A percentile compares a stretch with the other conserved stretches of the same genome.
Conservation (phyloP, 1,139 yeast genomes). For the Suhomyces yuchorum region DNA sequence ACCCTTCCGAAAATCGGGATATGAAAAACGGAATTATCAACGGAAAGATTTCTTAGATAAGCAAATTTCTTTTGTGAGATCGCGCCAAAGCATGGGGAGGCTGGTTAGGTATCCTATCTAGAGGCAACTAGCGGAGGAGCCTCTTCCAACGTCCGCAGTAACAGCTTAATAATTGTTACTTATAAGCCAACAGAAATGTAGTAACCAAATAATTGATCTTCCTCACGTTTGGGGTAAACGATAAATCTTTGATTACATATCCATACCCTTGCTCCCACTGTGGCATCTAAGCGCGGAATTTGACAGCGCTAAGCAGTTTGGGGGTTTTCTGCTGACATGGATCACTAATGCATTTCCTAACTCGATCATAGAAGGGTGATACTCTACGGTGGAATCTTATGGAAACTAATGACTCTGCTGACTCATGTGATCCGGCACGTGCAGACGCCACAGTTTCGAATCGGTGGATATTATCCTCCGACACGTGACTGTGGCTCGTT, state of each 20-base stretch:
- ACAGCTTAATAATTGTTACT: no score
- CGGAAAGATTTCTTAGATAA: neutral
- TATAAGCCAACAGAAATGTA: no score
- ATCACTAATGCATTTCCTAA: neutral
- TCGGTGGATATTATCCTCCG: slow-evolving; percentile 7
- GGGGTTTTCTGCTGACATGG: neutral
- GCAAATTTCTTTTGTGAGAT: neutral
- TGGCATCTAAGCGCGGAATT: no score
- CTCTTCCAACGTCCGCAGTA: no score
- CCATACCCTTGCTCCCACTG: no score
- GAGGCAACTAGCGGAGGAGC: no score
- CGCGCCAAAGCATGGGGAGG: neutral
- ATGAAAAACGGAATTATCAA: neutral
- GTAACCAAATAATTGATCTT: no score
- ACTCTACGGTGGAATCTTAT: neutral
- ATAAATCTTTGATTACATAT: no score
- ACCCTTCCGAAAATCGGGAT: neutral
- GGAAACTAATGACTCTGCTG: neutral
- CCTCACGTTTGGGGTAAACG: no score
- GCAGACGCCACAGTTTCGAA: slow-evolving; percentile 1
- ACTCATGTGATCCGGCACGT: slow-evolving; percentile 1
- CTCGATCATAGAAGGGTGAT: neutral
- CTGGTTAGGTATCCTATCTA: no score
- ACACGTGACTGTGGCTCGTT: slow-evolving; percentile 7
- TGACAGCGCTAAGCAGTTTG: no score